Base-by-base conservation (phyloP, 1,284 basidiomycete genomes). In the Cerrena zonata region DNA sequence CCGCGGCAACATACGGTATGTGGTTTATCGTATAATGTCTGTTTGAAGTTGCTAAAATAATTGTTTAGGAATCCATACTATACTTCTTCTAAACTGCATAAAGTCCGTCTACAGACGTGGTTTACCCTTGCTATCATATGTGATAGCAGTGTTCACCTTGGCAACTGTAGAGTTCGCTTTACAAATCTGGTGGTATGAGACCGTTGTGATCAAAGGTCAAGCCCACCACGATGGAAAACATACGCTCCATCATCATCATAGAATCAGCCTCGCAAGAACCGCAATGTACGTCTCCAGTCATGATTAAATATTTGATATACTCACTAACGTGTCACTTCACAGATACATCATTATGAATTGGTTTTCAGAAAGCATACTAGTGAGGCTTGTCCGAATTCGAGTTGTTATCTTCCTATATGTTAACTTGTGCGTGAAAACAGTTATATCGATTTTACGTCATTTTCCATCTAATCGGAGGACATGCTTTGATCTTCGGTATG, bases 261-360 rank as follows among this genome's bases (percentile, higher is more conserved):
- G 55, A 5, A 43, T 56, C 4, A 60, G 61, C 45, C 34, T 61
- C 5, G 58, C 58, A 4, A 42, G 64, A 3, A 62, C 65, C 12
- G 53, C 53, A 18, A 53, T 64, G 67, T 69, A 46, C 53, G 65
- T 58, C 7, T 34, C 30, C 7, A 34, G 30, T 15, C 30, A 34
- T 27, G 24, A 13, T 10, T 12, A 13, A 4, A 30, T 10, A 10
- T 43, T 37, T 19, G 13, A 48, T 25, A 5, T 19, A 24, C 15
- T n/a, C n/a, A n/a, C n/a, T n/a, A 34, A 34, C 15, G 30, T 15
- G 15, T 7, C 30, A 27, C n/a, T 26, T 4, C 36, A 23, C 50
- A 69, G 67, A 42, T 69, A 66, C 51, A 52, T 71, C 1, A 25
- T 61, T 11, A 42, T 69, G 34, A 69, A 65, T 38, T 70, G 66